phyloP scores from a whole-genome alignment of 129 eudicot species.

The Escallonia rubra region DNA sequence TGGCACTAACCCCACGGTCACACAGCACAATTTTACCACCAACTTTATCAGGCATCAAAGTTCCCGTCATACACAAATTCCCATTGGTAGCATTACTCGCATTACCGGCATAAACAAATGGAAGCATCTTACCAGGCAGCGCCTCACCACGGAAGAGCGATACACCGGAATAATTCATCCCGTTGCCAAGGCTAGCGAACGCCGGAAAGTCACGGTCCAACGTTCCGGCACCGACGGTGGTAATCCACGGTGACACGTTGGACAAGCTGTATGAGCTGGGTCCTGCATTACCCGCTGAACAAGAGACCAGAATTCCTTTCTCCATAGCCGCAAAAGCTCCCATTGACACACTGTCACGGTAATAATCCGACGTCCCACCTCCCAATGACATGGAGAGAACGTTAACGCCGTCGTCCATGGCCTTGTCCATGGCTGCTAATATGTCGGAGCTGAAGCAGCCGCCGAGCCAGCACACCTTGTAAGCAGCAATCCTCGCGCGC shows the following conservation, averaged over 20 bases:
- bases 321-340: constrained; percentile 94
- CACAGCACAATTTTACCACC: constrained; percentile 81
- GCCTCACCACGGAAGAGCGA: constrained; percentile 62
- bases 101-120: constrained; percentile 89
- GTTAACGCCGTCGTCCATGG: constrained; percentile 70
- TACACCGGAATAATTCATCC: constrained; percentile 72
- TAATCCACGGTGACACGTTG: constrained; percentile 92
- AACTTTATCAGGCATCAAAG: constrained; percentile 67
- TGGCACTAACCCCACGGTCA: constrained; percentile 81
- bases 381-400: constrained; percentile 79
- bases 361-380: constrained; percentile 84
- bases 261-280: constrained; percentile 82
- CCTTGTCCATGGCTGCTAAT: constrained; percentile 71
- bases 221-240: constrained; percentile 98
- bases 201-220: constrained; percentile 96
- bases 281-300: constrained; percentile 96
- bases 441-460: constrained; percentile 97
- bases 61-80: constrained; percentile 81
- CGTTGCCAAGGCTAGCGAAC: constrained; percentile 73
- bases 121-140: constrained; percentile 46
- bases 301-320: constrained; percentile 76
- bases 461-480: constrained; percentile 89
- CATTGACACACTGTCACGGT: constrained; percentile 79
- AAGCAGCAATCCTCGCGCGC: constrained; percentile 64
- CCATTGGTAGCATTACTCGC: constrained; percentile 71